Evolutionary conservation across 2,329 filamentous ascomycete genomes (phyloP).

Genomic region (Colletotrichum liaoningense): DNA sequence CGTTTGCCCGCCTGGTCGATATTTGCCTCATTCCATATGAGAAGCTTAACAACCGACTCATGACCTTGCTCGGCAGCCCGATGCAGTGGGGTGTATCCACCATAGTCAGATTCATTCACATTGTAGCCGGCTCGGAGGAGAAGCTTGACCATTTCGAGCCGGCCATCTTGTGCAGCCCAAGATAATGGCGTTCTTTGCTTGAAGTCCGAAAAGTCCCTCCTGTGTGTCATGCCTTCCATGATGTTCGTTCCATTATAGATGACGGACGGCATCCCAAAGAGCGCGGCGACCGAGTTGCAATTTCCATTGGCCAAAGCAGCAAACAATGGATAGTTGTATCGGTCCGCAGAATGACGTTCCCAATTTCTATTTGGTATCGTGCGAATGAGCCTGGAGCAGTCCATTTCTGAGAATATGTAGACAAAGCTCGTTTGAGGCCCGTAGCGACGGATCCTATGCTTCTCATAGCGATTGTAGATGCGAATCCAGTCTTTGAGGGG

Average conservation of each 20-base stretch:
- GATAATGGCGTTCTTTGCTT: conserved; percentile 36
- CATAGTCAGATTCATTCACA: neutral
- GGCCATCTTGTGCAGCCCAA: conserved; percentile 40
- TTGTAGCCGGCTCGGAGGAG: conserved; percentile 32
- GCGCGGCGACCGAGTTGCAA: conserved; percentile 40
- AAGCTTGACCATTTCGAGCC: conserved; percentile 35
- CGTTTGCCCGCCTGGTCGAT: too few species aligned
- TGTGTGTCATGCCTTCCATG: conserved; percentile 1
- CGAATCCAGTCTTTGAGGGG: conserved; percentile 43
- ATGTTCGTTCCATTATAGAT: conserved; percentile 18
- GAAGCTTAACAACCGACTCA: neutral
- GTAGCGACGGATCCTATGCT: neutral
- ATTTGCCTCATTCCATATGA: too few species aligned
- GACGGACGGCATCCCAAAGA: conserved; percentile 36
- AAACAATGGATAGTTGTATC: conserved; percentile 48
- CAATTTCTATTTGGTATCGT: conserved; percentile 25
- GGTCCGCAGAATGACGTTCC: conserved; percentile 39
- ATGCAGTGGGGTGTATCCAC: neutral
- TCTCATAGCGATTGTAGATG: conserved; percentile 45
- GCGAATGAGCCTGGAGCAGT: conserved; percentile 42
- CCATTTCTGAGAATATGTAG: conserved; percentile 39
- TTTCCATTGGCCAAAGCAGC: conserved; percentile 47
- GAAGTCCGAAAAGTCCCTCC: neutral
- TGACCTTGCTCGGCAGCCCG: neutral
- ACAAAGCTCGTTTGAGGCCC: too few species aligned